These are phyloP conservation scores for Cinnamomum chago DNA, from an alignment of 164 flowering plant species.

Conservation along the genomic window DNA sequence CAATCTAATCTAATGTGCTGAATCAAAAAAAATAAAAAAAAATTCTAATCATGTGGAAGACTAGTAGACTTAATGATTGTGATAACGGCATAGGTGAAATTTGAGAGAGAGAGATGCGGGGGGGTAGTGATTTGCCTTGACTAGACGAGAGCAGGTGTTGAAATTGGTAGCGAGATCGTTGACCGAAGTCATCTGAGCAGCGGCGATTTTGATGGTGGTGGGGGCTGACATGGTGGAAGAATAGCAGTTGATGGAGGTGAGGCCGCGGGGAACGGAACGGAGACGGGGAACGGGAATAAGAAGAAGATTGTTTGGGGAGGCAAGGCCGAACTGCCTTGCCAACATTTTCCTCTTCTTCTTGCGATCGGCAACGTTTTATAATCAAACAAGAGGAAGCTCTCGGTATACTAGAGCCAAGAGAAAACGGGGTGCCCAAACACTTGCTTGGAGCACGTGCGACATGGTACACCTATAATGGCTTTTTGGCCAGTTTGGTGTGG, in stretches of 20 bases:
- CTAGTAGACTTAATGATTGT: neutral
- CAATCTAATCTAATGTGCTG: too few relatives aligned
- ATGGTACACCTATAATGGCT: too few relatives aligned
- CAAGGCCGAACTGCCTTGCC: neutral
- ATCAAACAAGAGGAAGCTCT: too few relatives aligned
- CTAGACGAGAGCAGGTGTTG: conserved; percentile 77
- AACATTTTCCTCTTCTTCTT: neutral
- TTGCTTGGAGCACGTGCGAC: too few relatives aligned
- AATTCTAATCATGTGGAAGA: neutral
- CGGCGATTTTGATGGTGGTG: conserved; percentile 52
- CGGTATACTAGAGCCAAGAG: too few relatives aligned
- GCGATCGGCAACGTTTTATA: too few relatives aligned
- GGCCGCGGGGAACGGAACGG: neutral
- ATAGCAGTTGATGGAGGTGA: neutral
- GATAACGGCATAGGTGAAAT: neutral
- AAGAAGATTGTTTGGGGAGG: neutral
- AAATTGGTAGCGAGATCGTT: conserved; percentile 74
- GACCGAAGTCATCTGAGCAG: conserved; percentile 91
- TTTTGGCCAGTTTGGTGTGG: too few relatives aligned
- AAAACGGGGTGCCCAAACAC: too few relatives aligned
- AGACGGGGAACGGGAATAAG: neutral
- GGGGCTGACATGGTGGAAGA: conserved; percentile 7
- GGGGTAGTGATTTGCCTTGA: conserved; percentile 40
- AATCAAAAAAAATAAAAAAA: too few relatives aligned
- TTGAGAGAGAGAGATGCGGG: neutral